Base-by-base conservation (phyloP, 1,284 basidiomycete genomes). In the Amylostereum areolatum region DNA sequence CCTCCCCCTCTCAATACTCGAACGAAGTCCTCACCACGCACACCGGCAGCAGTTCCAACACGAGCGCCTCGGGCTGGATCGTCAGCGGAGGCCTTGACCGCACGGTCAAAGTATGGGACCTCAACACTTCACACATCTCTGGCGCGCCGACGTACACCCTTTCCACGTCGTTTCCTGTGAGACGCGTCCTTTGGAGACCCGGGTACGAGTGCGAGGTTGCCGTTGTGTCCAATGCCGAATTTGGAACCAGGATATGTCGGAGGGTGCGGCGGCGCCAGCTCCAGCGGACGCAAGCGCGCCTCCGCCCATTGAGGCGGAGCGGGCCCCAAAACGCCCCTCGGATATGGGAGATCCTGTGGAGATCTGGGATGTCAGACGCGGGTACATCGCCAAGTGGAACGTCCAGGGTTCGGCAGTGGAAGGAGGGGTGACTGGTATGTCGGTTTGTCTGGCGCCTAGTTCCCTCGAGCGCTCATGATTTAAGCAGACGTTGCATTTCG, bases 51-150 rank as follows among this genome's bases (percentile, higher is more conserved):
- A 31, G 42, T 50, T 31, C 49, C 47, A 58, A 62, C 1, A 68
- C 66, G 0, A 68, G 62, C 29, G 72, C 78, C 2, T 66, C 77
- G 11, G 88, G 89, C 0, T 95, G 91, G 90, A 73, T 94, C 12
- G 85, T 84, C 1, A 92, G 85, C 55, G 89, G 85, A 5, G 89
- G 91, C 0, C 71, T 92, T 28, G 91, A 94, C 66, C 76, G 83
- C 43, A 84, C 78, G 24, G 89, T 93, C 39, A 92, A 92, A 72
- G 89, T 92, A 0, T 93, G 91, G 91, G 84, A 92, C 60, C 75
- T 92, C 50, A 74, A 75, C 0, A 70, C 67, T 24, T 64, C 71
- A 2, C 80, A 79, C 53, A 77, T 83, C 33, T 71, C 80, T 0
- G 74, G 73, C 48, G 78, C 77, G 48, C 84, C 88, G 0, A 73